Evolutionary conservation across 805 yeast genomes (phyloP).

Genomic region (Schwanniomyces vanrijiae): DNA sequence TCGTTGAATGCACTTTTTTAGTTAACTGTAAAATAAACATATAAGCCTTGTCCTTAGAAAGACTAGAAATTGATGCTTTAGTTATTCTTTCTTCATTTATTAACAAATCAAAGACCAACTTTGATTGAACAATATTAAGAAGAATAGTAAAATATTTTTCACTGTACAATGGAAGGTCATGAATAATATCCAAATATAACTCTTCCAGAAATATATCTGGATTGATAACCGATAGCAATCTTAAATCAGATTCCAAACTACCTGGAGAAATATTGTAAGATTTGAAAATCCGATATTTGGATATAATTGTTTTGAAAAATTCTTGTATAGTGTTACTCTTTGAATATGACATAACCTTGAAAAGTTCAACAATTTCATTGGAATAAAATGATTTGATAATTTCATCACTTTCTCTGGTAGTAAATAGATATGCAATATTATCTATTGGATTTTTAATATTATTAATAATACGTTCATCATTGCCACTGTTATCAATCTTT

Average conservation of each 20-base stretch:
- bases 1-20: constrained; percentile 14
- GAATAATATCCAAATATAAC: constrained; percentile 10
- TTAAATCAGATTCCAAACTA: constrained; percentile 16
- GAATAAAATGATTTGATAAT: constrained; percentile 9
- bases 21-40: constrained; percentile 20
- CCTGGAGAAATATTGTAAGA: constrained; percentile 18
- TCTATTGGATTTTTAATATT: constrained; percentile 6
- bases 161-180: constrained; percentile 13
- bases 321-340: neutral
- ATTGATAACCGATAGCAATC: constrained; percentile 18
- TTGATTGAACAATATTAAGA: constrained; percentile 20
- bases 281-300: constrained; percentile 13
- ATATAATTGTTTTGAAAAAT: constrained; percentile 9
- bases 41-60: constrained; percentile 23
- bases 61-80: constrained; percentile 8
- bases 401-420: constrained; percentile 8
- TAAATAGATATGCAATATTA: constrained; percentile 7
- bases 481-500: neutral
- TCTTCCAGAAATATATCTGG: constrained; percentile 13
- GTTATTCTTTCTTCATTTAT: constrained; percentile 8
- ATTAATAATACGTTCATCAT: constrained; percentile 2
- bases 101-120: constrained; percentile 14
- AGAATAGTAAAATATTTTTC: constrained; percentile 24
- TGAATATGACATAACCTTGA: constrained; percentile 19
- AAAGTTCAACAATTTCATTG: constrained; percentile 19